These are phyloP conservation scores for Athelia sp. DNA, from an alignment of 1,284 basidiomycete genomes.

Conservation along the genomic window DNA sequence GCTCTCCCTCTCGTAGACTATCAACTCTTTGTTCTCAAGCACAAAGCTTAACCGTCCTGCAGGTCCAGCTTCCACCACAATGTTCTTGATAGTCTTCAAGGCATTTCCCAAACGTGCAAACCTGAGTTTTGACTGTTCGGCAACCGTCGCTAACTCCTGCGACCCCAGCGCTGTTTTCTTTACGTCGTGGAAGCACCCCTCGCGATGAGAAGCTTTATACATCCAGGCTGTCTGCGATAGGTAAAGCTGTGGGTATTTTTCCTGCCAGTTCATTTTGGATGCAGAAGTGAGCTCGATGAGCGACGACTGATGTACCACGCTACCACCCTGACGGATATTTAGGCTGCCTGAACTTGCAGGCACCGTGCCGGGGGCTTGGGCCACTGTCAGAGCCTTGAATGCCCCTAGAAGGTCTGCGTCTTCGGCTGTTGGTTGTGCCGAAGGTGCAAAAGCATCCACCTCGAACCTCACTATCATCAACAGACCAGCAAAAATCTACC, in stretches of 20 bases:
- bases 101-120: constrained; percentile 36
- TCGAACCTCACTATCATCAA: constrained; percentile 27
- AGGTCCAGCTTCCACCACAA: constrained; percentile 38
- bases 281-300: constrained; percentile 46
- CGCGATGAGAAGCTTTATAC: constrained; percentile 43
- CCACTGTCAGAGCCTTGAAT: constrained; percentile 26
- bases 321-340: constrained; percentile 34
- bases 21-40: constrained; percentile 33
- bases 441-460: constrained; percentile 27
- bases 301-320: constrained; percentile 33
- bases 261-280: constrained; percentile 33
- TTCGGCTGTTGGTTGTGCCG: constrained; percentile 14
- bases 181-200: constrained; percentile 39
- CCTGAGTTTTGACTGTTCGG: constrained; percentile 23
- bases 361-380: constrained; percentile 36
- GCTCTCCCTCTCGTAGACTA: constrained; percentile 35
- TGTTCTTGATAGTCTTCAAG: constrained; percentile 33
- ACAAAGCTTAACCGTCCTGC: constrained; percentile 41
- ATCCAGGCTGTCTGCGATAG: constrained; percentile 51
- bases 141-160: constrained; percentile 25
- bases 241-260: constrained; percentile 46
- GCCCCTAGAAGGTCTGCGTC: constrained; percentile 31
- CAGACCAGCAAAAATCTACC: constrained; percentile 22
- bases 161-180: constrained; percentile 32
- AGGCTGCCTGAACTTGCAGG: constrained; percentile 17